A percentile compares a stretch with the other conserved stretches of the same genome.
Conservation (phyloP, 2,329 filamentous ascomycete genomes). For the Fusarium duplospermum region DNA sequence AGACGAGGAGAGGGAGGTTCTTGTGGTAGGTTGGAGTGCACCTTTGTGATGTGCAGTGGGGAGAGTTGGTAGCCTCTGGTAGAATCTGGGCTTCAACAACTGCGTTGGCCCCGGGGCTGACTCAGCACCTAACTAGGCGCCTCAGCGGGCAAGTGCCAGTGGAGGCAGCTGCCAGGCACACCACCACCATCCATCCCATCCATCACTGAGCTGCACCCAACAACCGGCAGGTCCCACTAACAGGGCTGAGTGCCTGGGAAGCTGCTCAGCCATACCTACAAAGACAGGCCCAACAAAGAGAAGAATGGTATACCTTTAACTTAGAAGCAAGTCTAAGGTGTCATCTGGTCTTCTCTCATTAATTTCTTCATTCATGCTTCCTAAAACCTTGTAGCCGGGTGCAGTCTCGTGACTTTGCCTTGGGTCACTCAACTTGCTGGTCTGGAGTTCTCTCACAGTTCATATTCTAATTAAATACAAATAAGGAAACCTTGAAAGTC, state of each 20-base stretch:
- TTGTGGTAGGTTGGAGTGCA: conserved; percentile 40
- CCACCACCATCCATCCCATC: neutral
- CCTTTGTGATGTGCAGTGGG: conserved; percentile 52
- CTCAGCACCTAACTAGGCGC: conserved; percentile 29
- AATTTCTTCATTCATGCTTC: neutral
- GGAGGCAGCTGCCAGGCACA: neutral
- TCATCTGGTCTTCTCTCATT: neutral
- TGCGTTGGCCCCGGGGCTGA: conserved; percentile 32
- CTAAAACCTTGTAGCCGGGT: neutral
- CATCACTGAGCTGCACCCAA: neutral
- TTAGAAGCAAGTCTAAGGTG: neutral
- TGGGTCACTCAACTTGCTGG: neutral
- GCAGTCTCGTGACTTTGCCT: neutral
- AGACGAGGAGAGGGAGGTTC: conserved; percentile 19
- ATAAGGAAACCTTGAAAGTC: neutral
- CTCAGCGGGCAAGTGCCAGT: neutral
- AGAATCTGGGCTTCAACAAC: conserved; percentile 46
- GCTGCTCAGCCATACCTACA: neutral
- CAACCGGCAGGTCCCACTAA: conserved; percentile 17
- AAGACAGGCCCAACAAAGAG: neutral
- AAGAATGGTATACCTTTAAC: neutral
- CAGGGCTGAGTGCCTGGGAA: conserved; percentile 24
- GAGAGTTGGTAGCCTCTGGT: conserved; percentile 50
- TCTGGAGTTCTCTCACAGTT: neutral
- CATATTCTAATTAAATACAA: neutral